Evolutionary conservation across 768 basidiomycete species (phyloP), one percentile per base, ranked within the genome.

Genomic region (Boletus subparvulus): DNA sequence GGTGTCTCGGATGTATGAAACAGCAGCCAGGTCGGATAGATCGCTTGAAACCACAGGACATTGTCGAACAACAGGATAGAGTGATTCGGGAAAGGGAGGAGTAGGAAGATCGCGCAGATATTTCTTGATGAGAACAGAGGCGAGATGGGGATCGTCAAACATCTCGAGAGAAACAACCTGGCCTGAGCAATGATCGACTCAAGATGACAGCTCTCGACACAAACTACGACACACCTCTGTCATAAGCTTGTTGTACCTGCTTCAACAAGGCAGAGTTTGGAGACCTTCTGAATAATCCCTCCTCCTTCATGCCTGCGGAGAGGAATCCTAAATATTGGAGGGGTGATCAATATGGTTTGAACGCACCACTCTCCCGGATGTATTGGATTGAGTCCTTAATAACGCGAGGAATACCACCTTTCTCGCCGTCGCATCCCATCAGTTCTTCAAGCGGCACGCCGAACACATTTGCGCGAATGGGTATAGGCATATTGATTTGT

Each of bases 51-150:
- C 75, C 21, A 69, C 56, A 8, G 92, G 92, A 72, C 92, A 94
- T 54, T 80, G 78, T 37, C 79, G 80, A 40, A 94, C 83, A 36
- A 77, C 51, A 7, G 83, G 77, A 69, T 92, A 94, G 14, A 86
- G 69, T 6, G 66, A 69, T 70, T 91, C 90, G 0, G 87, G 82
- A 61, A 94, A 90, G n/a, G 90, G 73, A 4, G 92, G 88, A 49
- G 83, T 79, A 2, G 90, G 90, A 2, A 94, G 75, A 69, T 92
- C 90, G 37, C 90, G 82, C 26, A 94, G 73, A 67, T 88, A 93
- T 67, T 91, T 92, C 76, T 94, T 94, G 52, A 94, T 73, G 36
- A 94, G 77, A 1, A 94, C 92, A 10, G 92, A 90, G 4, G 90
- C 89, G 2, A 94, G 79, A 69, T 90, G 80, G 7, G 90, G 86